These are phyloP conservation scores for Aspergillus panamensis DNA, from an alignment of 495 filamentous ascomycete genomes.

Conservation along the genomic window DNA sequence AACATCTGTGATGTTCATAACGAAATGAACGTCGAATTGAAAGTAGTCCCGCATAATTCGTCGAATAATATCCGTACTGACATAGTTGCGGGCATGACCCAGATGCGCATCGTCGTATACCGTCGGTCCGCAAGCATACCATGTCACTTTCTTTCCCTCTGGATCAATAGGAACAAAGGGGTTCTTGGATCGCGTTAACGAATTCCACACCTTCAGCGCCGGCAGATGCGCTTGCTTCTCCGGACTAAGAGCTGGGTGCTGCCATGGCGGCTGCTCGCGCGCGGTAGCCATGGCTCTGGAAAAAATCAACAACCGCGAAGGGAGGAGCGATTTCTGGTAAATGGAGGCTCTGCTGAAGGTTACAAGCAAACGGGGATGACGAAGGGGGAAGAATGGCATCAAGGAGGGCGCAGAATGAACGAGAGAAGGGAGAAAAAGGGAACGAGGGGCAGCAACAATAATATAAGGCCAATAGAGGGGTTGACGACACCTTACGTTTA, in stretches of 20 bases:
- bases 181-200: constrained; percentile 66
- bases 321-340: constrained; percentile 10
- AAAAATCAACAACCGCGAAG: constrained; percentile 13
- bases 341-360: background rate
- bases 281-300: constrained; percentile 25
- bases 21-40: constrained; percentile 79
- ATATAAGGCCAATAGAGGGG: background rate
- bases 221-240: constrained; percentile 35
- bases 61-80: constrained; percentile 87
- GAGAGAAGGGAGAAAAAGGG: constrained; percentile 1
- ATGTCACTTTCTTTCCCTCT: constrained; percentile 64
- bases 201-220: constrained; percentile 61
- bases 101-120: constrained; percentile 90
- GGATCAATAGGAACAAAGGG: constrained; percentile 73
- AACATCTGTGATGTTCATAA: constrained; percentile 95
- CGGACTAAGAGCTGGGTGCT: constrained; percentile 34
- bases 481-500: constrained; percentile 2
- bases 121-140: constrained; percentile 92
- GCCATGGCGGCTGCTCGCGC: constrained; percentile 51
- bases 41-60: constrained; percentile 86
- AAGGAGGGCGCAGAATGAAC: constrained; percentile 21
- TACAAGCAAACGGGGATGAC: constrained; percentile 19
- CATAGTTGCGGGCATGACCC: constrained; percentile 92
- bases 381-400: constrained; percentile 29
- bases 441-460: constrained; percentile 1